These are phyloP conservation scores for Chaetomium cochliodes DNA, from an alignment of 495 filamentous ascomycete genomes.

Conservation along the genomic window DNA sequence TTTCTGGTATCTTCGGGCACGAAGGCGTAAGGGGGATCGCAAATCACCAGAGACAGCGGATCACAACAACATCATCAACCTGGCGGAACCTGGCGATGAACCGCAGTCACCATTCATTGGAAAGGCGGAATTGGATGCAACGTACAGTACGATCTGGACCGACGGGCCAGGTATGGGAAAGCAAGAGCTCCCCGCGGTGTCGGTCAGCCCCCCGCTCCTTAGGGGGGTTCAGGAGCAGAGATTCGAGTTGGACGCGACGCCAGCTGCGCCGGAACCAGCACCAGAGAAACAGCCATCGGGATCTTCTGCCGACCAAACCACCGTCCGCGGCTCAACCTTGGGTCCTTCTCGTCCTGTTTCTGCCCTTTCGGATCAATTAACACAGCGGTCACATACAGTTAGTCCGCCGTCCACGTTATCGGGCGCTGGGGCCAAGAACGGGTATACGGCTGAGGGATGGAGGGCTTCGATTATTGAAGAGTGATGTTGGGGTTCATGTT, in stretches of 20 bases:
- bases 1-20: background rate
- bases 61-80: too few species aligned
- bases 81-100: background rate
- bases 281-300: background rate
- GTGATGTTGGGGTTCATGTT: too few species aligned
- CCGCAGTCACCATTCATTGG: too few species aligned
- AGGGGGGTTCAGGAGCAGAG: background rate
- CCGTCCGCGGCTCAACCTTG: background rate
- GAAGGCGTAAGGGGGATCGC: background rate
- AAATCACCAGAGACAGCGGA: too few species aligned
- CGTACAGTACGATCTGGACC: background rate
- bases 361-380: background rate
- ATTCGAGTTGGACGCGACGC: constrained; percentile 1
- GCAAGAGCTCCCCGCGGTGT: background rate
- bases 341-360: background rate
- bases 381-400: background rate
- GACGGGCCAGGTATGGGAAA: background rate
- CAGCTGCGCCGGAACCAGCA: background rate
- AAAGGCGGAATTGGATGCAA: background rate
- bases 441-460: background rate
- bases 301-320: background rate
- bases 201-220: background rate
- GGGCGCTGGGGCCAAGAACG: background rate
- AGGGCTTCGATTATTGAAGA: background rate
- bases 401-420: background rate